A percentile compares a stretch with the other conserved stretches of the same genome.
phyloP scores from a whole-genome alignment of 106 monocot genomes.

The Dendrobium chrysotoxum region DNA sequence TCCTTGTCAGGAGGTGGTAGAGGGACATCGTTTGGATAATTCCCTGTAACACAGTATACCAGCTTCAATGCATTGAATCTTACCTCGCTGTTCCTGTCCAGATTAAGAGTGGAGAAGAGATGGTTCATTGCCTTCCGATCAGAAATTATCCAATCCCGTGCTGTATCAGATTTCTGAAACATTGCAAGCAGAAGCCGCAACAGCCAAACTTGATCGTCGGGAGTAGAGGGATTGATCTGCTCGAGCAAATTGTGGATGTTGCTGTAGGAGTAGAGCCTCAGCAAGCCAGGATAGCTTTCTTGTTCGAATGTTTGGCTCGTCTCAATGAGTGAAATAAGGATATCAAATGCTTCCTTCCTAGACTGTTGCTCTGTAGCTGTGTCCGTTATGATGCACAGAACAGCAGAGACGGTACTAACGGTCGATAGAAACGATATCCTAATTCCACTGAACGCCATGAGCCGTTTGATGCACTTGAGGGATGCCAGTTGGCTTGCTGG shows the following conservation, averaged over 20 bases:
- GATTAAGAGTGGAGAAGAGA: not conserved
- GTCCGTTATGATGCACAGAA: conserved; percentile 5
- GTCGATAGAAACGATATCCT: not conserved
- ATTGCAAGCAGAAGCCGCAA: conserved; percentile 1
- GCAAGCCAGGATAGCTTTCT: not conserved
- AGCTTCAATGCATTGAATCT: conserved; percentile 11
- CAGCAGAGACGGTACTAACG: not conserved
- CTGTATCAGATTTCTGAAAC: conserved; percentile 9
- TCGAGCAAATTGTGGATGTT: conserved; percentile 11
- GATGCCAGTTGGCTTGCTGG: not conserved
- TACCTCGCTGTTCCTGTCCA: not conserved
- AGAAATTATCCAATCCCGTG: conserved; percentile 1
- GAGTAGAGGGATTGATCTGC: not conserved
- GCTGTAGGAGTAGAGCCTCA: conserved; percentile 12
- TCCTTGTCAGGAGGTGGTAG: conserved; percentile 17
- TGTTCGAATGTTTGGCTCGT: not conserved
- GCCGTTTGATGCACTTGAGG: conserved; percentile 14
- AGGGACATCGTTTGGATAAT: not conserved
- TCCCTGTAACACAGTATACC: not conserved
- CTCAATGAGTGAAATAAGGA: conserved; percentile 8
- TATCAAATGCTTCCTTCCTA: conserved; percentile 12
- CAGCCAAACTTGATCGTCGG: not conserved
- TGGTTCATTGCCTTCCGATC: not conserved
- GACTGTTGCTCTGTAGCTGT: not conserved
- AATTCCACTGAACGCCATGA: not conserved